Base-by-base conservation (phyloP, 495 filamentous ascomycete genomes). In the Talaromyces thailandensis region DNA sequence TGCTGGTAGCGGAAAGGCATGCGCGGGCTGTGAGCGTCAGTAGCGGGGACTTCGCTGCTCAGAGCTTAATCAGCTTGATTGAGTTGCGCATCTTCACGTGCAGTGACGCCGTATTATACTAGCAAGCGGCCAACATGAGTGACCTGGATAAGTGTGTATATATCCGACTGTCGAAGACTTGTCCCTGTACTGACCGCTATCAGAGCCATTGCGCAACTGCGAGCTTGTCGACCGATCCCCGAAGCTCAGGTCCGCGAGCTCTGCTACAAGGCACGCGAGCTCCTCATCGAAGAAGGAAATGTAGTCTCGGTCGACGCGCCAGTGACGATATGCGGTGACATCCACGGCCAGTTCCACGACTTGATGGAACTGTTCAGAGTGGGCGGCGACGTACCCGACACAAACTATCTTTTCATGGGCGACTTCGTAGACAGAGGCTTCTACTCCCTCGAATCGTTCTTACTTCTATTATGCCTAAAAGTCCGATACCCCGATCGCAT, bases 401-500 rank as follows among this genome's bases (percentile, higher is more conserved):
- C 94, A 23, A 96, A 97, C 71, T 98, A 98, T 73, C 85, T 98
- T 0, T 98, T 98, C 77, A 96, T 97, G 93, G 93, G 94, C 71
- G 94, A 98, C 72, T 98, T 96, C 64, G 94, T 98, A 66, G 94
- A 98, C 75, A 90, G 94, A 63, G 94, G 94, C 56, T 98, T 96
- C 80, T 98, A 96, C 81, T 96, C 92, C 1, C 85, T 98, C 58
- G 94, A 98, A 77, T 92, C 92, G 28, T 96, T 98, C 72, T 87
- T 96, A 56, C 87, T 98, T 32, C 88, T 98, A 26, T 84, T 98
- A 52, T 94, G 90, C 65, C 87, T 98, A 55, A 98, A 98, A 82
- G 92, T 98, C 61, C 90, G 94, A 65, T 98, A 98, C 70, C 94
- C 94, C 26, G 92, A 98, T 71, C 92, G 94, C 63, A 98, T 98